These are phyloP conservation scores for Pichia californica DNA, from an alignment of 805 yeast species.

Conservation along the genomic window DNA sequence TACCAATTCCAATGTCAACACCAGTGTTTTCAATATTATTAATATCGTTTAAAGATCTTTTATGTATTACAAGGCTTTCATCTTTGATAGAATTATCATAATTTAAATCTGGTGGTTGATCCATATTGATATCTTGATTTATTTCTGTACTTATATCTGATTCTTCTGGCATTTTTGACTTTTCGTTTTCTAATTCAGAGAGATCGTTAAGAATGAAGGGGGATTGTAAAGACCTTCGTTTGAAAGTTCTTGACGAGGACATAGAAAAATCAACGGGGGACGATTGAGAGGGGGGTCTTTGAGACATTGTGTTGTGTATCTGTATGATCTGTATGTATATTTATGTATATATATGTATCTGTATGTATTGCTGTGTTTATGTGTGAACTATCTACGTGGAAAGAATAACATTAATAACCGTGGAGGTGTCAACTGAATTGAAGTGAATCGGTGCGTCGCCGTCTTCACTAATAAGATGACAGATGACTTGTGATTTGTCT, in stretches of 20 bases:
- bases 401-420: too few species aligned
- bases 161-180: not conserved
- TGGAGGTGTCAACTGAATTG: too few species aligned
- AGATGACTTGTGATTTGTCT: not conserved
- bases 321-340: too few species aligned
- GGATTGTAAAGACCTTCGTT: constrained; percentile 13
- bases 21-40: too few species aligned
- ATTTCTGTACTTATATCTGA: not conserved
- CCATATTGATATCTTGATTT: not conserved
- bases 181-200: not conserved
- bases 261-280: not conserved
- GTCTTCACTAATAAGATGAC: too few species aligned
- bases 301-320: constrained; percentile 1
- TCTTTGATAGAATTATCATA: not conserved
- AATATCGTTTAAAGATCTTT: not conserved
- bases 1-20: too few species aligned
- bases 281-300: not conserved
- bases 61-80: not conserved
- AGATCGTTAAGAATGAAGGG: constrained; percentile 8
- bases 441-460: too few species aligned
- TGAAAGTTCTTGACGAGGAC: not conserved
- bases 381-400: too few species aligned
- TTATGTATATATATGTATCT: too few species aligned
- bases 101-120: not conserved
- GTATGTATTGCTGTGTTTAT: too few species aligned